These are phyloP conservation scores for Melaleuca quinquenervia DNA, from an alignment of 345 rosid genomes.

Conservation along the genomic window DNA sequence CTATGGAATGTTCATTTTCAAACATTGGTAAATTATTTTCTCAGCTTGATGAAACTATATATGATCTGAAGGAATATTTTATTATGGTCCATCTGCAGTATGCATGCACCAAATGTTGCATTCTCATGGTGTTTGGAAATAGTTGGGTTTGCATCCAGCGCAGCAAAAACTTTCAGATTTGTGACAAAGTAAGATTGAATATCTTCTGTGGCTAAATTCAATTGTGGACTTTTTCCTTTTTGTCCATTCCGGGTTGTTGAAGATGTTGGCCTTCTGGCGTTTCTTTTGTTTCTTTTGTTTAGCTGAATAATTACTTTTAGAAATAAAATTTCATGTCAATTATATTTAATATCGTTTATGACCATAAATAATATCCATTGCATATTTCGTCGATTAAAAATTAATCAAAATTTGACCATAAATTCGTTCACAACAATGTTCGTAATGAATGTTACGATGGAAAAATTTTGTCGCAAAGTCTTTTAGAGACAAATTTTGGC, in stretches of 20 bases:
- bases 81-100: constrained; percentile 99
- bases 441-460: too few species aligned
- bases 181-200: constrained; percentile 66
- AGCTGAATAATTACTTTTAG: too few species aligned
- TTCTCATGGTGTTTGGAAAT: constrained; percentile 80
- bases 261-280: background rate
- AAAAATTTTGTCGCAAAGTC: too few species aligned
- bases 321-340: too few species aligned
- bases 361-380: too few species aligned
- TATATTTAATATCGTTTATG: too few species aligned
- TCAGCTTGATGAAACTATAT: constrained; percentile 97
- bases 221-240: background rate
- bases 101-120: constrained; percentile 82
- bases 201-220: background rate
- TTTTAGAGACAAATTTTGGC: too few species aligned
- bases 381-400: too few species aligned
- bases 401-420: too few species aligned
- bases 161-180: constrained; percentile 89
- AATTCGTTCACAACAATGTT: too few species aligned
- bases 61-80: constrained; percentile 98
- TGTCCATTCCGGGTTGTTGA: background rate
- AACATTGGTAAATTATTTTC: constrained; percentile 1
- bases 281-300: background rate
- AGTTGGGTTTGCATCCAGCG: constrained; percentile 88
- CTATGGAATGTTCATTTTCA: background rate